phyloP scores from a whole-genome alignment of 768 basidiomycete species.

The Psilocybe cyanescens region DNA sequence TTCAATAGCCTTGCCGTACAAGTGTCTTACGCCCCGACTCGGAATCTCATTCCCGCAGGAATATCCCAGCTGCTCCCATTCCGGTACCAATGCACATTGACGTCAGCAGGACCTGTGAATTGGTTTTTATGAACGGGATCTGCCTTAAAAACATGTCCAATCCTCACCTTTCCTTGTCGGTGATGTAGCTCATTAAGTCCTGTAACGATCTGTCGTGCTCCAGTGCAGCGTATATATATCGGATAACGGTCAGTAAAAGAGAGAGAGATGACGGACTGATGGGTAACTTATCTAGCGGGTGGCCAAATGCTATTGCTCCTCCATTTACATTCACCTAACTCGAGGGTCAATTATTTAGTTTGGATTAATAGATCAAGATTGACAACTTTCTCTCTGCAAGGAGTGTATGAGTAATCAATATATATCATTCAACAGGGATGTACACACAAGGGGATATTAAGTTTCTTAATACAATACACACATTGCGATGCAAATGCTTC shows the following conservation, averaged over 20 bases:
- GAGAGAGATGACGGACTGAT: background rate
- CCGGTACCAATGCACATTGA: conserved; percentile 90
- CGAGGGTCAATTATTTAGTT: background rate
- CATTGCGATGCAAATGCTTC: conserved; percentile 90
- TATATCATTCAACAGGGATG: background rate
- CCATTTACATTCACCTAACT: conserved; percentile 83
- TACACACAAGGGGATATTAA: conserved; percentile 55
- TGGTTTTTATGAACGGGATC: background rate
- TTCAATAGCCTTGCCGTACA: too few species aligned
- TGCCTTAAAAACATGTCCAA: conserved; percentile 3
- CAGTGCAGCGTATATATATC: conserved; percentile 68
- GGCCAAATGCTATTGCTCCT: conserved; percentile 87
- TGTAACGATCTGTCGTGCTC: conserved; percentile 82
- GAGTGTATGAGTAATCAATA: conserved; percentile 1
- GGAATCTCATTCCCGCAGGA: conserved; percentile 54
- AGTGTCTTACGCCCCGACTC: too few species aligned
- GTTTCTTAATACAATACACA: conserved; percentile 69
- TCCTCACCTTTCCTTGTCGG: conserved; percentile 65
- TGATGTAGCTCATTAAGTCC: conserved; percentile 77
- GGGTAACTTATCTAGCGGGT: conserved; percentile 72
- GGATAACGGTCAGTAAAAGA: conserved; percentile 13
- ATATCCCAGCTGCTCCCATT: conserved; percentile 89
- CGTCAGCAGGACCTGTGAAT: conserved; percentile 71
- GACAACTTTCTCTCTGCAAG: conserved; percentile 39
- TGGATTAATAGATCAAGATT: background rate